A percentile compares a stretch with the other conserved stretches of the same genome.
These are phyloP conservation scores for Pezicula carpinea DNA, from an alignment of 2,329 filamentous ascomycete genomes.

Conservation along the genomic window DNA sequence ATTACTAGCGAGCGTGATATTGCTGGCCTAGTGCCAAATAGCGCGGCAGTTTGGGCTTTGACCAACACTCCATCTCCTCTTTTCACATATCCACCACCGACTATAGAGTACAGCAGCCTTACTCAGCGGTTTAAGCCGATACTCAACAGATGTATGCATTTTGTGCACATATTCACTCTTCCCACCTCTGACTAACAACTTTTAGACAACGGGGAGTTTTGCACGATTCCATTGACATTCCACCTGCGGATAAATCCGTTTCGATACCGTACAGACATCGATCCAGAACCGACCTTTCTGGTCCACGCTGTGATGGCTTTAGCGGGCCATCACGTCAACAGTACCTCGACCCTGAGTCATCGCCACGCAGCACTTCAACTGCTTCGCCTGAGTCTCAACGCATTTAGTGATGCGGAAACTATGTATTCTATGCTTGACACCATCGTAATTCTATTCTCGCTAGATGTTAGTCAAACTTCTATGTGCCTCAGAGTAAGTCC, in stretches of 20 bases:
- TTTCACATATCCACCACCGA: neutral
- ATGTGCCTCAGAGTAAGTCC: neutral
- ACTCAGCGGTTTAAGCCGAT: constrained; percentile 1
- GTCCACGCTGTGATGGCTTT: constrained; percentile 5
- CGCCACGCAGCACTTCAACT: constrained; percentile 2
- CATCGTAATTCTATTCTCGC: constrained; percentile 1
- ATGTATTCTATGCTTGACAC: neutral
- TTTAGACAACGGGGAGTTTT: constrained; percentile 2
- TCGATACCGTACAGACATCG: neutral
- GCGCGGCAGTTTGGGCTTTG: neutral
- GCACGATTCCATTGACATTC: constrained; percentile 1
- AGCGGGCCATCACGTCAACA: neutral
- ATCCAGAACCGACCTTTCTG: neutral
- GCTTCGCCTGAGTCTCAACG: constrained; percentile 3
- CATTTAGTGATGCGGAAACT: neutral
- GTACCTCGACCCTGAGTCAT: constrained; percentile 1
- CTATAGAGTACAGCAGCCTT: neutral
- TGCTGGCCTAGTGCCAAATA: neutral
- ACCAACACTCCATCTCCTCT: neutral
- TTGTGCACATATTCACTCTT: constrained; percentile 1
- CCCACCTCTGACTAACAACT: neutral
- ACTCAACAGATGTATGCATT: neutral
- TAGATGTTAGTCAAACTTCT: neutral
- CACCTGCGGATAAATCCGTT: constrained; percentile 1
- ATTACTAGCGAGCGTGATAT: neutral